Base-by-base conservation (phyloP, 2,329 filamentous ascomycete genomes). In the Macroventuria anomochaeta region DNA sequence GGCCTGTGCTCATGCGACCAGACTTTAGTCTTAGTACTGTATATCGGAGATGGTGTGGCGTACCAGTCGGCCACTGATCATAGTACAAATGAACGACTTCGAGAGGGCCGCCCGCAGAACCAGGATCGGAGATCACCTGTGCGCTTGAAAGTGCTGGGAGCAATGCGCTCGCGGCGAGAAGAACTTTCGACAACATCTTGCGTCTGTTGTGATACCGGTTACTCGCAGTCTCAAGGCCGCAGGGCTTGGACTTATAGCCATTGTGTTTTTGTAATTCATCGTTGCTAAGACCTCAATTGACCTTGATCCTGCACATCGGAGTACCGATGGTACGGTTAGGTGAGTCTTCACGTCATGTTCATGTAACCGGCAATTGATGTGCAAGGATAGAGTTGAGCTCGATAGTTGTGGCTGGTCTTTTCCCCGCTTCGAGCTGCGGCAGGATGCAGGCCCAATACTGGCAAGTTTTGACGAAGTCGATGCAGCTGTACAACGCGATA, bases 71-170 rank as follows among this genome's bases (percentile, higher is more conserved):
- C 75, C 77, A 83, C 62, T 82, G 74, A 59, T 81, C 79, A 46
- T 80, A 76, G 58, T 81, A 83, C 8, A 81, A 67, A 66, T 83
- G 80, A 0, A 78, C 75, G 23, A 81, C 55, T 54, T 83, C 80
- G 6, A 81, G 68, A 12, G 73, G 55, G 11, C 79, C 78, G 1
- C 80, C 80, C 15, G 70, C 67, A 11, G 64, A 56, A 13, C 72
- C 71, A 17, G 74, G 68, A 59, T 80, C 77, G 18, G 47, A 56
- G n/a, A 57, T 46, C 12, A 67, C 33, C 21, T 69, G 61, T 23
- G 60, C 59, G 26, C 34, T 43, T 7, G 53, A 61, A 1, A 64
- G 51, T 5, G 40, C 46, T 25, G 59, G 48, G 13, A 64, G 39
- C 47, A 57, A 49, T 20, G 47, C 41, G 53, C 59, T 58, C 41